Percentiles rank a stretch among this genome's conserved stretches.
These are phyloP conservation scores for Glycine soja DNA, from an alignment of 306 rosid species.

Conservation along the genomic window DNA sequence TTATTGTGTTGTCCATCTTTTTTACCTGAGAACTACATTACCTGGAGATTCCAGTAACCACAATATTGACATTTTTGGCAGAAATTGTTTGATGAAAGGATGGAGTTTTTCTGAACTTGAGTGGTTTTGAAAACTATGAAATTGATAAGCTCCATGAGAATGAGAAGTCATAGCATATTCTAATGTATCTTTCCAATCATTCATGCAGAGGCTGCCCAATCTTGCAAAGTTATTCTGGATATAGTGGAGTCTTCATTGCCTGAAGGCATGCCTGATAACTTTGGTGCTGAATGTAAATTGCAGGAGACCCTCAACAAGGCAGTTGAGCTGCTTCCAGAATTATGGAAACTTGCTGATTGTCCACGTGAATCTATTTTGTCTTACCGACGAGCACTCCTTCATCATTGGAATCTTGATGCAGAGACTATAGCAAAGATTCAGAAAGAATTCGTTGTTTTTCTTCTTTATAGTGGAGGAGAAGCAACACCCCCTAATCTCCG, in stretches of 20 bases:
- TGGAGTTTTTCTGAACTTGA: background rate
- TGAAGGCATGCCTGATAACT: slow-evolving; percentile 85
- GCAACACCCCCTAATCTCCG: slow-evolving; percentile 84
- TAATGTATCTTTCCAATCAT: slow-evolving; percentile 47
- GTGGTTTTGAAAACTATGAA: background rate
- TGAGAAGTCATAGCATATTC: slow-evolving; percentile 35
- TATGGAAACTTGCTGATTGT: slow-evolving; percentile 88
- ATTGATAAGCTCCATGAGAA: background rate
- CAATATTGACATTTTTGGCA: background rate
- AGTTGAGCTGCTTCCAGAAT: slow-evolving; percentile 81
- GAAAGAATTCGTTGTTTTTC: slow-evolving; percentile 79
- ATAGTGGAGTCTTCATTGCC: slow-evolving; percentile 89
- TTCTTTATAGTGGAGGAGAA: slow-evolving; percentile 83
- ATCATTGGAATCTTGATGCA: slow-evolving; percentile 78
- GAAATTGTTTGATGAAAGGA: slow-evolving; percentile 28
- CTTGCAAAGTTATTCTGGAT: slow-evolving; percentile 90
- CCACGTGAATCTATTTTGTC: slow-evolving; percentile 78
- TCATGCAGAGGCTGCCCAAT: slow-evolving; percentile 92
- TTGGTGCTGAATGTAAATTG: slow-evolving; percentile 90
- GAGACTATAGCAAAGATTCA: slow-evolving; percentile 72
- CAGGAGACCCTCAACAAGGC: slow-evolving; percentile 84
- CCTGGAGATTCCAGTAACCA: slow-evolving; percentile 1
- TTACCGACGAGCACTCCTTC: slow-evolving; percentile 75
- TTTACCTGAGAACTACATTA: slow-evolving; percentile 5
- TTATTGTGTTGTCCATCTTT: slow-evolving; percentile 7